phyloP scores from a whole-genome alignment of 805 yeast species.

The Phaffomyces opuntiae region DNA sequence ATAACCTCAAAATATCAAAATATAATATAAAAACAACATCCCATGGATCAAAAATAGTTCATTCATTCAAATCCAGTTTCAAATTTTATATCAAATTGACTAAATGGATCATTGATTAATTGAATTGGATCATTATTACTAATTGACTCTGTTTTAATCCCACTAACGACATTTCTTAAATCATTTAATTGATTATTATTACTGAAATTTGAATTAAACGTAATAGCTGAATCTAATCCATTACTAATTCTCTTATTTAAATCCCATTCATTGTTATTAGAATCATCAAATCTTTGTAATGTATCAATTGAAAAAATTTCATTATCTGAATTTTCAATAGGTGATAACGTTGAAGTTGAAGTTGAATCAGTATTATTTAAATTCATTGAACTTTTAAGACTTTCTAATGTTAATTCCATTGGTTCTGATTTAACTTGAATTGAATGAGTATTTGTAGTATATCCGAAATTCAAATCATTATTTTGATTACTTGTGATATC shows the following conservation, averaged over 20 bases:
- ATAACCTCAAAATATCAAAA: too few species aligned
- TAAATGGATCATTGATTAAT: not conserved
- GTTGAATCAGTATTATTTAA: not conserved
- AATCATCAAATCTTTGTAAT: slow-evolving; percentile 2
- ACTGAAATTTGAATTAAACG: too few species aligned
- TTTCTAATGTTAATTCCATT: not conserved
- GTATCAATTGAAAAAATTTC: slow-evolving; percentile 7
- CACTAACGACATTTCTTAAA: too few species aligned
- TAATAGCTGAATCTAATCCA: too few species aligned
- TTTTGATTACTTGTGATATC: slow-evolving; percentile 5
- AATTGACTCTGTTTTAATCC: not conserved
- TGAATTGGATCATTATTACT: not conserved
- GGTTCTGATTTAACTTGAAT: not conserved
- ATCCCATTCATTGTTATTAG: not conserved
- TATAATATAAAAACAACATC: not conserved
- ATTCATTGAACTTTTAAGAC: not conserved
- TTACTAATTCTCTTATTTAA: not conserved
- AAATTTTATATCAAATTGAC: slow-evolving; percentile 1
- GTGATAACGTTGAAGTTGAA: slow-evolving; percentile 3
- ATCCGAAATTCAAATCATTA: not conserved
- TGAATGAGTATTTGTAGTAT: not conserved
- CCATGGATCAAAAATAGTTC: too few species aligned
- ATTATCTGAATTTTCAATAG: slow-evolving; percentile 4
- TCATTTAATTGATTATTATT: too few species aligned
- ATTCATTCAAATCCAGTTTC: slow-evolving; percentile 2